Evolutionary conservation across 176 grass and related monocot genomes (phyloP), one percentile per base, ranked within the genome.

Genomic region (Leersia perrieri): DNA sequence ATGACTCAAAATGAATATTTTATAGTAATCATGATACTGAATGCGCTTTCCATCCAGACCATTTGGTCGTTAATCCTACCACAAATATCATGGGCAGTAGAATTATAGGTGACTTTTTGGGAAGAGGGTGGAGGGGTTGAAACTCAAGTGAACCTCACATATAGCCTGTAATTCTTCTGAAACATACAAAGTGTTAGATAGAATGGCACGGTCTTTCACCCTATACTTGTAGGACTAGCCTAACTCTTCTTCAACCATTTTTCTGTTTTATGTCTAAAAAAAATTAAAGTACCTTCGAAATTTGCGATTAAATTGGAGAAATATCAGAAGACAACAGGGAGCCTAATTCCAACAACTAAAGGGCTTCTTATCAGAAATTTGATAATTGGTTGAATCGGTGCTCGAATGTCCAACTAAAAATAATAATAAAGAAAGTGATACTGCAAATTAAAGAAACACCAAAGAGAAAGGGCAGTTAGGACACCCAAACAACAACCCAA

Each of bases 401-500:
- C 69, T 75, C 0, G 6, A 25, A 83, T 84, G 63, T 20, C 2
- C 53, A 55, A 73, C 53, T 75, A n/a, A n/a, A n/a, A n/a, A n/a
- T n/a, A n/a, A n/a, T n/a, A 80, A 79, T 80, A 75, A 74, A 36
- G 33, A 75, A 73, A 61, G 7, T 27, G 27, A 66, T 25, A 63
- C 22, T 44, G 13, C 65, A 60, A 61, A 70, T 31, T 72, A 42
- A 72, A 85, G n/a, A 58, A 70, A 39, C 78, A 39, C 23, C 16
- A 67, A 60, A 64, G 14, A 82, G 81, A 89, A 80, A 35, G 27
- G 6, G 44, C 15, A 85, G 82, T 77, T 77, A 70, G 55, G 77
- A 77, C 87, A 89, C 58, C 77, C 65, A 71, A 85, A 72, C 57
- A 30, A 85, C 64, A 76, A 72, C 65, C 77, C 82, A 89, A 85